Base-by-base conservation (phyloP, 176 grass and related monocot species). In the Musa beccarii region DNA sequence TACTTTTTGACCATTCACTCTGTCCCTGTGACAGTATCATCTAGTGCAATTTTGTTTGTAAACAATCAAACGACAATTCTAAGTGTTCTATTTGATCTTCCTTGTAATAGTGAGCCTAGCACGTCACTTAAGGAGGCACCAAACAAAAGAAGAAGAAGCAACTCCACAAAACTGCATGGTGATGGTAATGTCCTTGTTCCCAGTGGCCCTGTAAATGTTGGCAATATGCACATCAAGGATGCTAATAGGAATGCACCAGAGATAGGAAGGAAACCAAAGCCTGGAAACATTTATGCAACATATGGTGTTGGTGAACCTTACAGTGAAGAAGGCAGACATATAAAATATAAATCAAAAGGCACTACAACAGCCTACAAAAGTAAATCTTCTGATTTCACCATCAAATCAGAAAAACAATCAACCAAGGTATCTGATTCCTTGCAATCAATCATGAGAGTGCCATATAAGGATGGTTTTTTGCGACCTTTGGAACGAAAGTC, bases 71-170 rank as follows among this genome's bases (percentile, higher is more conserved):
- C 5, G 59, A 26, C 50, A 23, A 29, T 74, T 55, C 57, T 19
- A 57, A 29, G 2, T 54, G 53, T 24, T 24, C 11, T 34, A 34
- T 83, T 17, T 68, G 24, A 49, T 28, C 51, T 75, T 52, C 19
- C 75, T 49, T 69, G 78, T 76, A 87, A 74, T 72, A 99, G 90
- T 86, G 96, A 95, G 71, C 43, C 84, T 72, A 85, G 79, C 66
- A 54, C 81, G 64, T 76, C 86, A 1, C 70, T 78, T 80, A 71
- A 82, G 74, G 81, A 79, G 2, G 87, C 78, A 68, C 89, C 89
- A 78, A 99, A 86, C 80, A 99, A 95, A 89, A 87, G 96, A 79
- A 99, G 87, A 89, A 89, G 89, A 86, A 99, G 88, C 82, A 91
- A 99, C 26, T 28, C 81, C 52, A 76, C 86, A 76, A 81, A 68